A percentile compares a stretch with the other conserved stretches of the same genome.
These are phyloP conservation scores for Ustilago sp. DNA, from an alignment of 1,284 basidiomycete species.

Conservation along the genomic window DNA sequence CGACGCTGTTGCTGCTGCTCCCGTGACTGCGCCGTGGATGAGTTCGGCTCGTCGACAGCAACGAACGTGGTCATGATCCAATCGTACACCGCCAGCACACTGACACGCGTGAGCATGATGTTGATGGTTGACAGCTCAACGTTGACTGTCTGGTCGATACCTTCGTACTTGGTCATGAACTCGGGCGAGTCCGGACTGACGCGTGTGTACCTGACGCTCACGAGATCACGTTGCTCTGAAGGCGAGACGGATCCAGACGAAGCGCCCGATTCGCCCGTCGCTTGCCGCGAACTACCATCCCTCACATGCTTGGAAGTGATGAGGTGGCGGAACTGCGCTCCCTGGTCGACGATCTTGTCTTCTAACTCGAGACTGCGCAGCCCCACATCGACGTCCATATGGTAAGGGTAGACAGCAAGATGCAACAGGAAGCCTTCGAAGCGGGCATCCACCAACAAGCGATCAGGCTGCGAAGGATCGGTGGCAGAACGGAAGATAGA, in stretches of 20 bases:
- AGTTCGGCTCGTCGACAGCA: slow-evolving; percentile 27
- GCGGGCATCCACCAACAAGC: slow-evolving; percentile 81
- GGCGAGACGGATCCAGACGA: slow-evolving; percentile 38
- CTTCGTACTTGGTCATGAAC: slow-evolving; percentile 83
- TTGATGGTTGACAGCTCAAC: slow-evolving; percentile 92
- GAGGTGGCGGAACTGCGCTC: slow-evolving; percentile 74
- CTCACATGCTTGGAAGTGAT: slow-evolving; percentile 77
- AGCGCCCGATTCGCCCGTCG: slow-evolving; percentile 33
- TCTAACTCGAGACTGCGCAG: slow-evolving; percentile 76
- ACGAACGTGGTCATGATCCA: slow-evolving; percentile 85
- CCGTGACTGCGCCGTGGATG: slow-evolving; percentile 8
- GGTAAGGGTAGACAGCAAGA: slow-evolving; percentile 69
- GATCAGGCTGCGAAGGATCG: slow-evolving; percentile 75
- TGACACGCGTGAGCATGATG: slow-evolving; percentile 89
- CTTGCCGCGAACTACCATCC: slow-evolving; percentile 51
- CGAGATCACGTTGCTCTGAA: slow-evolving; percentile 74
- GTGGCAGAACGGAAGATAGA: slow-evolving; percentile 79
- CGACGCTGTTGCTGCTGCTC: slow-evolving; percentile 34
- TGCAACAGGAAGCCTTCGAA: slow-evolving; percentile 78
- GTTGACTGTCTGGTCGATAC: slow-evolving; percentile 88
- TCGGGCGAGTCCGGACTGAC: slow-evolving; percentile 89
- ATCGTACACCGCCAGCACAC: slow-evolving; percentile 91
- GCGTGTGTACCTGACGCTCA: slow-evolving; percentile 84
- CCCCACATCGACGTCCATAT: slow-evolving; percentile 87
- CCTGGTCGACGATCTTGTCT: slow-evolving; percentile 76